Evolutionary conservation across 164 flowering plant genomes (phyloP), one percentile per base, ranked within the genome.

Genomic region (Saururus chinensis): DNA sequence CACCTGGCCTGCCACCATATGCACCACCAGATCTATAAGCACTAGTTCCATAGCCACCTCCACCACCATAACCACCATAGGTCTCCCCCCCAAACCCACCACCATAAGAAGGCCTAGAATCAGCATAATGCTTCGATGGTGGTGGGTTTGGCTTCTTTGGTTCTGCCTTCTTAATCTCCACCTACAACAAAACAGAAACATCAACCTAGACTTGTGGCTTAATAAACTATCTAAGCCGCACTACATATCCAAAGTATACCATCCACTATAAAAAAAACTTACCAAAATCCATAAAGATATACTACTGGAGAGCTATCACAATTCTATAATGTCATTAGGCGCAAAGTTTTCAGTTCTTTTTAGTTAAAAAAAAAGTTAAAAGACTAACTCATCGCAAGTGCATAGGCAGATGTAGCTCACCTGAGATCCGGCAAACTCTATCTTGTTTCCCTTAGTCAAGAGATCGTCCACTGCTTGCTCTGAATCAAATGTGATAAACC

Each of bases 131-230:
- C 74, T 73, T 86, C 26, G 88, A 67, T 53, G 85, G 73, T 6
- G 80, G 83, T 25, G 80, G 74, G 61, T 81, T 80, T 53, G 75
- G 61, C 66, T 85, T 89, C 78, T 85, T 89, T 56, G 97, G 97
- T 64, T 89, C 97, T 12, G 97, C 97, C 81, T 83, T 89, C 84
- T 87, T 89, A 66, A 89, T 81, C 71, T 89, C 97, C 74, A 89
- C 97, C 97, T 89, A 68, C 72, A 78, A 67, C 23, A 68, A 59
- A 68, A 56, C n/a, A 53, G 9, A 73, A 63, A 22, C 51, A 67
- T 62, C 45, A 61, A 66, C 64, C 63, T 64, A 63, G 62, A 67
- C 60, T 13, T 40, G 64, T 62, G 51, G 69, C 22, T 66, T 51
- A 53, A 59, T 23, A 70, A 60, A 30, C 61, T 12, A 73, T 53